Evolutionary conservation across 257 asterid genomes (phyloP).

Genomic region (Solanum medicagineum): DNA sequence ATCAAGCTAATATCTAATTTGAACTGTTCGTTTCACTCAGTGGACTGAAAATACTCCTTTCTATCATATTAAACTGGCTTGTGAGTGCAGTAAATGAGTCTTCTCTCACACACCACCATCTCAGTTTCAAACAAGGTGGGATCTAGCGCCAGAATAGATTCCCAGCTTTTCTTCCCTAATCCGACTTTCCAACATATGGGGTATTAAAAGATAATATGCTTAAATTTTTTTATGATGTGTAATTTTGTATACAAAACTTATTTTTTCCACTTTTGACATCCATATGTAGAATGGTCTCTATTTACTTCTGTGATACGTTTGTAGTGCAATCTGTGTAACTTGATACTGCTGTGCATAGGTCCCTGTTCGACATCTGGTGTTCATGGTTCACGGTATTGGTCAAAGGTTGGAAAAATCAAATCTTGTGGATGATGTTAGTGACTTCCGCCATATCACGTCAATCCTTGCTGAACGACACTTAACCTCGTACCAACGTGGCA

Average conservation of each 20-base stretch:
- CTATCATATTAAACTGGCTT: neutral
- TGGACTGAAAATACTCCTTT: neutral
- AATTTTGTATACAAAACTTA: neutral
- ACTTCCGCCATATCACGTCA: constrained; percentile 65
- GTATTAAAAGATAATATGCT: neutral
- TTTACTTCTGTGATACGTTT: neutral
- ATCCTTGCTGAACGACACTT: constrained; percentile 76
- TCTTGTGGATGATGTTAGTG: constrained; percentile 91
- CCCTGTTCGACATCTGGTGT: constrained; percentile 87
- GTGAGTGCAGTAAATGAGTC: too few species aligned
- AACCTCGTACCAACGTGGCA: constrained; percentile 74
- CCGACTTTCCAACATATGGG: too few species aligned
- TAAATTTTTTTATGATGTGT: neutral
- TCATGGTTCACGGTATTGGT: constrained; percentile 98
- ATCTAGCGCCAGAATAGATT: too few species aligned
- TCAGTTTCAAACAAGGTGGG: too few species aligned
- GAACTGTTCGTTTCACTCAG: neutral
- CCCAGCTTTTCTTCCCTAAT: too few species aligned
- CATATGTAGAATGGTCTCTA: neutral
- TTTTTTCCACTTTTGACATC: neutral
- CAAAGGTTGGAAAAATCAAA: constrained; percentile 96
- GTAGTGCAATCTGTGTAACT: neutral
- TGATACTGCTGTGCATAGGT: constrained; percentile 39
- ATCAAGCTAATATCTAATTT: neutral
- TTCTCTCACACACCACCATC: too few species aligned